These are phyloP conservation scores for Boletus sp. DNA, from an alignment of 1,284 basidiomycete species.

Conservation along the genomic window DNA sequence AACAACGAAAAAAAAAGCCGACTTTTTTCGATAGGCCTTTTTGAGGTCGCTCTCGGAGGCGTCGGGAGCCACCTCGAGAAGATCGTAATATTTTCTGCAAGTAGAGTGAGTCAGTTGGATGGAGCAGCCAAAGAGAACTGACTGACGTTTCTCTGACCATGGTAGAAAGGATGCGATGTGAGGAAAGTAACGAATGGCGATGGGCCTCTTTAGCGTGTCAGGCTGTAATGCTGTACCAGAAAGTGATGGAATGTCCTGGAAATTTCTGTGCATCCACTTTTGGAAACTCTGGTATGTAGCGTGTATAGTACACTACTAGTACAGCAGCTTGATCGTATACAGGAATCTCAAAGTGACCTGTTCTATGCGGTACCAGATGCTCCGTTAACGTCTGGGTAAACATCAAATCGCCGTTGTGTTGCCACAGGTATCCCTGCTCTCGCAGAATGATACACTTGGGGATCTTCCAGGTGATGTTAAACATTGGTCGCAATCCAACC, in stretches of 20 bases:
- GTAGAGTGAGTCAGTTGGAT: constrained; percentile 10
- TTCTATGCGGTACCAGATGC: neutral
- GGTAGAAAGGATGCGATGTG: constrained; percentile 21
- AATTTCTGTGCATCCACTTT: constrained; percentile 31
- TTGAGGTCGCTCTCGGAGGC: constrained; percentile 83
- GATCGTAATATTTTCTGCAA: constrained; percentile 82
- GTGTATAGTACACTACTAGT: too few species aligned
- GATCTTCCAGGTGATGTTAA: constrained; percentile 48
- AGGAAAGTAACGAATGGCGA: constrained; percentile 17
- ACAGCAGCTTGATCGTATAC: neutral
- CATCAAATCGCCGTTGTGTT: constrained; percentile 85
- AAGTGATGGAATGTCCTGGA: constrained; percentile 39
- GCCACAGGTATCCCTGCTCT: constrained; percentile 85
- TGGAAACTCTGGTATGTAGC: constrained; percentile 8
- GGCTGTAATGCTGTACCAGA: constrained; percentile 26
- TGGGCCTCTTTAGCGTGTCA: constrained; percentile 21
- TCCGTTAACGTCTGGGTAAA: constrained; percentile 72
- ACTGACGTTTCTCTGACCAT: constrained; percentile 73
- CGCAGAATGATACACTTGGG: constrained; percentile 63
- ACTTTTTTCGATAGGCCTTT: constrained; percentile 96
- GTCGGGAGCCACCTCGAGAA: constrained; percentile 75
- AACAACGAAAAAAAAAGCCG: constrained; percentile 12
- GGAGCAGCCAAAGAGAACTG: neutral
- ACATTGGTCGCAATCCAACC: neutral
- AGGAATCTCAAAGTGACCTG: too few species aligned